These are phyloP conservation scores for Aspergillus haitiensis DNA, from an alignment of 495 filamentous ascomycete species.

Conservation along the genomic window DNA sequence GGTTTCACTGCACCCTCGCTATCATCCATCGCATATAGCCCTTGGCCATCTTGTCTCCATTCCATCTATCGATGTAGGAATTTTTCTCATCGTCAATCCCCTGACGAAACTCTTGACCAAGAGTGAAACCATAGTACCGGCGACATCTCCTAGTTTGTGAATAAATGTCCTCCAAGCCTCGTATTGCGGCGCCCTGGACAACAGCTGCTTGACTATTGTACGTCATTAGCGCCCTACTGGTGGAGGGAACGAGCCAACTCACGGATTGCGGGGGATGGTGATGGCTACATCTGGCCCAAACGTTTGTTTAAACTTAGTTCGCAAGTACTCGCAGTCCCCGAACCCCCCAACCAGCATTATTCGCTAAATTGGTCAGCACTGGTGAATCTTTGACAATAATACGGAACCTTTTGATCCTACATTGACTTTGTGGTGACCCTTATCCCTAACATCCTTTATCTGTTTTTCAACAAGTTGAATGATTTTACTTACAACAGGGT, in stretches of 20 bases:
- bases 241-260: neutral
- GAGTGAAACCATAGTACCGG: conserved; percentile 11
- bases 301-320: conserved; percentile 28
- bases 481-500: conserved; percentile 57
- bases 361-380: conserved; percentile 25
- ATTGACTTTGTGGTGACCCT: neutral
- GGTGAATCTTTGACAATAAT: too few relatives aligned
- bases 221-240: neutral
- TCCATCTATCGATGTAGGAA: neutral
- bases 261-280: conserved; percentile 13
- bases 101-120: neutral
- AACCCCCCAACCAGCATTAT: conserved; percentile 74
- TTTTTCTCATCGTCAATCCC: conserved; percentile 4
- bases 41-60: neutral
- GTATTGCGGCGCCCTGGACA: conserved; percentile 10
- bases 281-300: conserved; percentile 40
- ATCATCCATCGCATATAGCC: conserved; percentile 15
- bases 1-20: neutral
- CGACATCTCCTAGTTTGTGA: conserved; percentile 5
- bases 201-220: conserved; percentile 12
- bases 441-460: conserved; percentile 30
- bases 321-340: conserved; percentile 61
- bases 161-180: conserved; percentile 11
- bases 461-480: conserved; percentile 50
- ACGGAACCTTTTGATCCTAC: neutral